Conservation (phyloP, 768 basidiomycete species). For the Boletales sp. region DNA sequence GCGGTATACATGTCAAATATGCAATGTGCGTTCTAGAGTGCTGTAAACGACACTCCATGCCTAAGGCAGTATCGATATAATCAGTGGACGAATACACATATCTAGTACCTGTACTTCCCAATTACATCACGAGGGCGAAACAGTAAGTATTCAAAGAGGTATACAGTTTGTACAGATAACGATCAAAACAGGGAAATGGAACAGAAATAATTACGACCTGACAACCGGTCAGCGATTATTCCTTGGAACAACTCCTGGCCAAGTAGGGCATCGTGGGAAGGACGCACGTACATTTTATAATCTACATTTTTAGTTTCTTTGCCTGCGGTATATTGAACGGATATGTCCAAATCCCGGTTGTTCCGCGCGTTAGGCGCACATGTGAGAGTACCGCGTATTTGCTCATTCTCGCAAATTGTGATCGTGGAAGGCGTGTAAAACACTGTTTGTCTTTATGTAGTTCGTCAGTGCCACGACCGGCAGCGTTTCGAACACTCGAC, state of each 20-base stretch:
- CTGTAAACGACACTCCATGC: too few relatives aligned
- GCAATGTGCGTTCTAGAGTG: too few relatives aligned
- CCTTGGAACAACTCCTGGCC: constrained; percentile 4
- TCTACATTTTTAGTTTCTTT: constrained; percentile 39
- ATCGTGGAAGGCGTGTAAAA: constrained; percentile 90
- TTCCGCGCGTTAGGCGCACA: constrained; percentile 92
- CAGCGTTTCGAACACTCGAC: background rate
- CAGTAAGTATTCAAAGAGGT: constrained; percentile 7
- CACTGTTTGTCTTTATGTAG: constrained; percentile 75
- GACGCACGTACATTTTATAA: constrained; percentile 82
- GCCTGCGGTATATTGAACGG: constrained; percentile 60
- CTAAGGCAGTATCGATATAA: background rate
- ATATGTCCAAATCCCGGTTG: constrained; percentile 93
- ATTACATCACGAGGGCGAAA: background rate
- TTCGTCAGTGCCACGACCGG: background rate
- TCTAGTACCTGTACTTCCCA: constrained; percentile 28
- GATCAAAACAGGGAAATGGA: constrained; percentile 4
- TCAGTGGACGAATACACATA: constrained; percentile 6
- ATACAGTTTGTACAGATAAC: constrained; percentile 6
- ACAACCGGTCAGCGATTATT: constrained; percentile 59
- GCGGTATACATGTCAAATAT: background rate
- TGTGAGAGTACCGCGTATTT: constrained; percentile 63
- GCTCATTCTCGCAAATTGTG: constrained; percentile 66
- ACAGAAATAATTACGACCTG: constrained; percentile 59
- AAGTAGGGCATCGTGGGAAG: constrained; percentile 15